Evolutionary conservation across 352 stramenopile genomes (phyloP), one percentile per base, ranked within the genome.

Genomic region (Thraustochytrium striatum): DNA sequence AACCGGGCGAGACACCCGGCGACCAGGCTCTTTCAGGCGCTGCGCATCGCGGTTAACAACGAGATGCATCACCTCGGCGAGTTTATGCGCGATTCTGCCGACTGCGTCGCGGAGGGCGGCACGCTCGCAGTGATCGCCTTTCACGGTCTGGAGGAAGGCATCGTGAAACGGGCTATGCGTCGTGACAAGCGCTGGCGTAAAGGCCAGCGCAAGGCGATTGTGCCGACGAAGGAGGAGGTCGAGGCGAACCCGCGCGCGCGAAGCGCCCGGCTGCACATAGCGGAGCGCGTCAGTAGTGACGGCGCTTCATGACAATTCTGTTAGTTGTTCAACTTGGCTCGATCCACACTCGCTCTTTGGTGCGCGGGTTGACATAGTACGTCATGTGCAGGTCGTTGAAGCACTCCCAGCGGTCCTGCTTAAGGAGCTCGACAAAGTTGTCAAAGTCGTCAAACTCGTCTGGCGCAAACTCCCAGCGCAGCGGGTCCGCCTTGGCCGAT

Each of bases 241-340:
- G 85, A 65, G 61, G 35, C 72, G 2, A 95, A 95, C 84, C 84
- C 87, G 47, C 72, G 90, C 82, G 86, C 90, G n/a, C 78, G 90
- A 57, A 94, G 89, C 85, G 90, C 90, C 55, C 91, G 87, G 30
- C 83, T 95, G 30, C 61, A 89, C 69, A 85, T 91, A 21, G 90
- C 86, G 19, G 53, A 61, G 32, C 25, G 25, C 53, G 32, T 61
- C 25, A 61, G n/a, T 36, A 36, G 5, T 61, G 7, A 32, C n/a
- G n/a, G n/a, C n/a, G n/a, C 7, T 61, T 61, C 5, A 47, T 5
- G 5, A 13, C 5, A 13, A 47, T 5, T 13, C 5, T 47, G 39
- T 5, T 47, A 61, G 32, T 21, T 35, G 41, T 13, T 52, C n/a
- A n/a, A n/a, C 47, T 55, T 55, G 16, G 25, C 36, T 75, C 65